phyloP scores from a whole-genome alignment of 164 flowering plant species.

The Aristolochia californica region DNA sequence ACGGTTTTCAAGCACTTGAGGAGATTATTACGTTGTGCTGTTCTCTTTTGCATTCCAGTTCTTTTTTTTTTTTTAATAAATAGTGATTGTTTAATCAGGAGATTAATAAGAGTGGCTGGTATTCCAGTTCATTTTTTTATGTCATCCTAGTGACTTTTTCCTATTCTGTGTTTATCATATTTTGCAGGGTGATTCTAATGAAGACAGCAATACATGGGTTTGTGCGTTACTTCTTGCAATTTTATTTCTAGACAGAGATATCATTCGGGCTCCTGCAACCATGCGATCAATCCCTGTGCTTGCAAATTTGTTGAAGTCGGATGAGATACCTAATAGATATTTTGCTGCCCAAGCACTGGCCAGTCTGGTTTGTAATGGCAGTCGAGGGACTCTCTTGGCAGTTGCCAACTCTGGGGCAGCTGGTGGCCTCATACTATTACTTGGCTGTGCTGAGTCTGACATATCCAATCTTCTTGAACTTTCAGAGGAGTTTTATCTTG shows the following conservation, averaged over 20 bases:
- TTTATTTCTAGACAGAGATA: slow-evolving; percentile 92
- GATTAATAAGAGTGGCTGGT: too few relatives aligned
- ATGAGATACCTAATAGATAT: slow-evolving; percentile 77
- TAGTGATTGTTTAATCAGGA: too few relatives aligned
- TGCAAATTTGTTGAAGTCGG: slow-evolving; percentile 73
- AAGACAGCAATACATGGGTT: slow-evolving; percentile 75
- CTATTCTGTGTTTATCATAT: background rate
- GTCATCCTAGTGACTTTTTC: slow-evolving; percentile 4
- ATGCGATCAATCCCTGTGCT: slow-evolving; percentile 71
- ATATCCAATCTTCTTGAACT: slow-evolving; percentile 64
- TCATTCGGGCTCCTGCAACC: slow-evolving; percentile 72
- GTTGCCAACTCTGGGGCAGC: slow-evolving; percentile 97
- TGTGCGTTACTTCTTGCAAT: slow-evolving; percentile 78
- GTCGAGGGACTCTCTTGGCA: slow-evolving; percentile 90
- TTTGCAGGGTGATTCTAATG: slow-evolving; percentile 61
- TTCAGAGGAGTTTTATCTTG: slow-evolving; percentile 67
- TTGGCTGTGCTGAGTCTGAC: slow-evolving; percentile 95
- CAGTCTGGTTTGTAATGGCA: slow-evolving; percentile 92
- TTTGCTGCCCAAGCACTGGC: slow-evolving; percentile 96
- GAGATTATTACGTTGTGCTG: too few relatives aligned
- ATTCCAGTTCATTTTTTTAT: too few relatives aligned
- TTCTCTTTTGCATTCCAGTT: background rate
- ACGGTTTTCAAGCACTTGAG: too few relatives aligned
- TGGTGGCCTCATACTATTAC: slow-evolving; percentile 74
- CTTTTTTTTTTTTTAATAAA: too few relatives aligned